phyloP scores from a whole-genome alignment of 2,329 filamentous ascomycete genomes.

The Pestalotiopsis sp. region DNA sequence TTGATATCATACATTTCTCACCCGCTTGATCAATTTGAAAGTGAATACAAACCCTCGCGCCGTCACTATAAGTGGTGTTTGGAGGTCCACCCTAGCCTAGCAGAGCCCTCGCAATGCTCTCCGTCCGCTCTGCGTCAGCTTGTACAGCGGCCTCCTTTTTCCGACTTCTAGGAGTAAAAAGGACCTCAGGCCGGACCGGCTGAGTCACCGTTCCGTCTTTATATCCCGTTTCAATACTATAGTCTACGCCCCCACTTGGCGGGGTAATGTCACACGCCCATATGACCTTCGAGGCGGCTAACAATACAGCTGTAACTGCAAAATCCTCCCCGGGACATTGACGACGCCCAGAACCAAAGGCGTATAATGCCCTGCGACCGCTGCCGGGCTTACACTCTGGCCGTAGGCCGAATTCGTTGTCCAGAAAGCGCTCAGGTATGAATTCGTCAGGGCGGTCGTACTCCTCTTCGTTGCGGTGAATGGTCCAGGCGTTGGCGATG shows the following conservation, averaged over 20 bases:
- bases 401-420: conserved; percentile 10
- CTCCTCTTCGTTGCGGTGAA: conserved; percentile 9
- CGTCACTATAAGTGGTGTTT: no score
- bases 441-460: conserved; percentile 12
- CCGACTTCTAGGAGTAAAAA: no score
- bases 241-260: background rate
- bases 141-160: no score
- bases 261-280: conserved; percentile 12
- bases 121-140: no score
- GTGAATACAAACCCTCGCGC: no score
- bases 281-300: conserved; percentile 10
- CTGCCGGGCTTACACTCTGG: background rate
- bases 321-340: conserved; percentile 13
- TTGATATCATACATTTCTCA: no score
- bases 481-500: conserved; percentile 12
- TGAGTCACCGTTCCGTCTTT: no score
- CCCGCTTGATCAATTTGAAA: no score
- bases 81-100: no score
- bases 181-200: no score
- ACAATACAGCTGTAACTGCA: conserved; percentile 10
- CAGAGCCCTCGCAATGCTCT: no score
- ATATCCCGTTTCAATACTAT: no score
- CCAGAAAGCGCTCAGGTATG: conserved; percentile 11
- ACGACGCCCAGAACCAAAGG: conserved; percentile 12
- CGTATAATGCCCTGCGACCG: conserved; percentile 3